Conservation (phyloP, 768 basidiomycete genomes). For the Termitomyces eurrhizus region DNA sequence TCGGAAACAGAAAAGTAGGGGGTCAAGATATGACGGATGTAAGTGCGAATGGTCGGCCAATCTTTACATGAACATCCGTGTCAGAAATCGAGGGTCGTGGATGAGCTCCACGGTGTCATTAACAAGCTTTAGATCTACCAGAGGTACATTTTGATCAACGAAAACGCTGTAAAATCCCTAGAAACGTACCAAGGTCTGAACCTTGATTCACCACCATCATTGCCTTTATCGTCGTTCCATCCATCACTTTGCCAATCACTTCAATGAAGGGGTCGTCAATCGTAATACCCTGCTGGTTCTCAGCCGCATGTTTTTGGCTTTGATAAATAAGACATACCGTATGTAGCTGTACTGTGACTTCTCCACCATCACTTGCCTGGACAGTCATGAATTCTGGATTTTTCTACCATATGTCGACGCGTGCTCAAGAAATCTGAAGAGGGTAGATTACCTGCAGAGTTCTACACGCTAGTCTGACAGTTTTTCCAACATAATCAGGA, state of each 20-base stretch:
- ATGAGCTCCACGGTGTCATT: conserved; percentile 61
- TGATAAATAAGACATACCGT: conserved; percentile 28
- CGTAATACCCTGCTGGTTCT: conserved; percentile 31
- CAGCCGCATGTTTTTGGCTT: neutral
- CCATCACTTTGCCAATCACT: conserved; percentile 57
- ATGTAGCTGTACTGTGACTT: conserved; percentile 46
- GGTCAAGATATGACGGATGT: neutral
- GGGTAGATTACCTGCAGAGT: conserved; percentile 40
- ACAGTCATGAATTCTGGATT: conserved; percentile 51
- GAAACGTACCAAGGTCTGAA: conserved; percentile 53
- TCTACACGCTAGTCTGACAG: conserved; percentile 61
- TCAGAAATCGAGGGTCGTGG: conserved; percentile 51
- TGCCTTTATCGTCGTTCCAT: conserved; percentile 55
- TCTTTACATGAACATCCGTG: conserved; percentile 39
- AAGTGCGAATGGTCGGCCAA: neutral
- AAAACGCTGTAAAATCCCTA: neutral
- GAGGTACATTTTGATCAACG: conserved; percentile 1
- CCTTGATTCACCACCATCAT: conserved; percentile 54
- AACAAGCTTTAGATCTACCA: conserved; percentile 52
- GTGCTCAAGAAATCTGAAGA: neutral
- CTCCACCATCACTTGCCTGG: conserved; percentile 62
- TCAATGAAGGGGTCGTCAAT: conserved; percentile 58
- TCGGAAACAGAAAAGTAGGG: neutral
- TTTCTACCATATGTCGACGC: conserved; percentile 21
- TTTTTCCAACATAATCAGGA: conserved; percentile 44